Conservation (phyloP, 2,329 filamentous ascomycete genomes). For the Polytolypa hystricis region DNA sequence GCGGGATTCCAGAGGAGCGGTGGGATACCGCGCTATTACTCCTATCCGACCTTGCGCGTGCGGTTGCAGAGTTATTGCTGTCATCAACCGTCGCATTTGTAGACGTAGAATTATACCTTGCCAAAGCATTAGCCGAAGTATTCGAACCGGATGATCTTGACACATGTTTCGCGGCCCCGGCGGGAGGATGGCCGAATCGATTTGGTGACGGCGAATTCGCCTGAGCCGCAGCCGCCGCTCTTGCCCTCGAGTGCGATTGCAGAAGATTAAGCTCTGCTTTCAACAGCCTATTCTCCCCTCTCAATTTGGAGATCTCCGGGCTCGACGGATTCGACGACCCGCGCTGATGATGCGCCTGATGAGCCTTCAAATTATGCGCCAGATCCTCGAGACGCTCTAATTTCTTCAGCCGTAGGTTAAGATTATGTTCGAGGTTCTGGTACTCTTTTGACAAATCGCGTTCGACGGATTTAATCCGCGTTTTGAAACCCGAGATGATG, state of each 20-base stretch:
- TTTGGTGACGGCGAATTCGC: constrained; percentile 24
- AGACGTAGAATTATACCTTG: constrained; percentile 42
- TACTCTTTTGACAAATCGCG: constrained; percentile 86
- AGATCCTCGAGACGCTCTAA: constrained; percentile 77
- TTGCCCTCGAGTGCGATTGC: constrained; percentile 50
- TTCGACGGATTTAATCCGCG: constrained; percentile 74
- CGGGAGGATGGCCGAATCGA: constrained; percentile 7
- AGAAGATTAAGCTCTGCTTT: constrained; percentile 58
- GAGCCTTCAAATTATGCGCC: constrained; percentile 49
- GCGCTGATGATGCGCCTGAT: constrained; percentile 22
- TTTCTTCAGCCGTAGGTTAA: constrained; percentile 70
- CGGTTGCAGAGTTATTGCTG: constrained; percentile 16
- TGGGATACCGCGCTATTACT: constrained; percentile 17
- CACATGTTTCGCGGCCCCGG: constrained; percentile 14
- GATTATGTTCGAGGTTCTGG: constrained; percentile 67
- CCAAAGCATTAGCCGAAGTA: constrained; percentile 35
- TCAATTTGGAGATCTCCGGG: constrained; percentile 48
- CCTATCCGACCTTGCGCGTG: constrained; percentile 18
- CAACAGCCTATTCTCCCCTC: constrained; percentile 49
- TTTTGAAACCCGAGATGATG: constrained; percentile 65
- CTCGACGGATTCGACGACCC: constrained; percentile 22
- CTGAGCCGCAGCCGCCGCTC: constrained; percentile 32
- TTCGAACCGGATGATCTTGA: constrained; percentile 17
- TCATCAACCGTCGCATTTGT: constrained; percentile 18
- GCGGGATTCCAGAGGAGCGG: constrained; percentile 23